These are phyloP conservation scores for Ceratocystiopsis brevicomis DNA, from an alignment of 2,329 filamentous ascomycete species.

Conservation along the genomic window DNA sequence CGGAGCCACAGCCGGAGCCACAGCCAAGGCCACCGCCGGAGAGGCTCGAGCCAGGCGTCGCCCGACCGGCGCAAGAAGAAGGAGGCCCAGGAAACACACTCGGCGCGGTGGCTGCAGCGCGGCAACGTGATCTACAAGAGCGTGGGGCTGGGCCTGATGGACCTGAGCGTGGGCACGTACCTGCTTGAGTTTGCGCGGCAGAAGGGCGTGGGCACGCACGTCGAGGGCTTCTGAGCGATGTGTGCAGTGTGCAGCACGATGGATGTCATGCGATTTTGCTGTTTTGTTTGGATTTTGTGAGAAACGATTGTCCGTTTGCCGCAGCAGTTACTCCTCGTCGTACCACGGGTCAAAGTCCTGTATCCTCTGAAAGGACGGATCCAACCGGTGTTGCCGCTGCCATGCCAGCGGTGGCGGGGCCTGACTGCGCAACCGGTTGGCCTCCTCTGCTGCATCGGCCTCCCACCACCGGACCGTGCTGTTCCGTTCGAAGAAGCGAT, in stretches of 20 bases:
- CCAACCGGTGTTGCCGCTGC: slow-evolving; percentile 6
- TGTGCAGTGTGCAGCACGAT: background rate
- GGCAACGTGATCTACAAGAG: slow-evolving; percentile 53
- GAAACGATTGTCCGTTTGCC: too few relatives aligned
- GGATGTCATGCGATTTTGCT: too few relatives aligned
- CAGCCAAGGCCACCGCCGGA: slow-evolving; percentile 11
- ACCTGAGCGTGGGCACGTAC: slow-evolving; percentile 41
- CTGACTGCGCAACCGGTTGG: background rate
- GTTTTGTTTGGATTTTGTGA: too few relatives aligned
- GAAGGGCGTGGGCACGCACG: slow-evolving; percentile 32
- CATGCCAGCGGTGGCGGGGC: background rate
- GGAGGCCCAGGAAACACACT: slow-evolving; percentile 27
- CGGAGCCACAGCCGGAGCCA: background rate
- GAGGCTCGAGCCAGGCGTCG: slow-evolving; percentile 15
- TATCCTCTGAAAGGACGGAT: background rate
- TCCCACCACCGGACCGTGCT: too few relatives aligned
- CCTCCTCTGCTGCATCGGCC: too few relatives aligned
- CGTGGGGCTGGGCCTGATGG: slow-evolving; percentile 48
- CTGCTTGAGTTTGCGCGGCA: slow-evolving; percentile 35
- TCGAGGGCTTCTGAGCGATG: slow-evolving; percentile 29
- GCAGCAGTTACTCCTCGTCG: too few relatives aligned
- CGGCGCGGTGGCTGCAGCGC: slow-evolving; percentile 35
- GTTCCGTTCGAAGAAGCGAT: too few relatives aligned
- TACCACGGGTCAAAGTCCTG: too few relatives aligned
- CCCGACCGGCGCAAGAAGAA: slow-evolving; percentile 14